Percentiles rank a stretch among this genome's conserved stretches.
These are phyloP conservation scores for Pleurotus salmoneostramineus DNA, from an alignment of 768 basidiomycete species.

Conservation along the genomic window DNA sequence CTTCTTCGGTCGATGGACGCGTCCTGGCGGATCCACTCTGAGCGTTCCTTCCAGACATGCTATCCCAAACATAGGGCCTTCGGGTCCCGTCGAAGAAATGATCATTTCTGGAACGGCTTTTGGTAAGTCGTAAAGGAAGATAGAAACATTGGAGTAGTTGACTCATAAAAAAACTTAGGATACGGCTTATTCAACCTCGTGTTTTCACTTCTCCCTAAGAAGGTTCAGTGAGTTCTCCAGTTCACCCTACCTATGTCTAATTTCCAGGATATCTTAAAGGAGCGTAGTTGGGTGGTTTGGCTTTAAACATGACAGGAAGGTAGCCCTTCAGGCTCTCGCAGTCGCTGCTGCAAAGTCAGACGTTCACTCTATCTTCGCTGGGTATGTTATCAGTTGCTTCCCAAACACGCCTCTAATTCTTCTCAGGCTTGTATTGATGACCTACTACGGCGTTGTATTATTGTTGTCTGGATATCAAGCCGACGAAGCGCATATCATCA, in stretches of 20 bases:
- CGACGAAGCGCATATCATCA: constrained; percentile 59
- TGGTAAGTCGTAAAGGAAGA: constrained; percentile 33
- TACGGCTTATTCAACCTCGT: constrained; percentile 78
- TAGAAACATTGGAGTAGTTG: background rate
- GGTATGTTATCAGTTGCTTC: constrained; percentile 30
- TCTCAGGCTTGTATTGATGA: constrained; percentile 66
- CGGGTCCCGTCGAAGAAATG: constrained; percentile 67
- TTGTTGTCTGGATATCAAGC: constrained; percentile 74
- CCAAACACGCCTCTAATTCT: constrained; percentile 17
- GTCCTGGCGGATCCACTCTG: constrained; percentile 17
- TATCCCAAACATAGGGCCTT: constrained; percentile 19
- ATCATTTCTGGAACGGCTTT: constrained; percentile 77
- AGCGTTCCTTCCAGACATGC: constrained; percentile 13
- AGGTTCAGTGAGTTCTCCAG: constrained; percentile 47
- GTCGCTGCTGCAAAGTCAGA: constrained; percentile 65
- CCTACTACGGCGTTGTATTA: constrained; percentile 70
- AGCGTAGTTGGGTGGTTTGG: constrained; percentile 73
- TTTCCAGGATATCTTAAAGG: constrained; percentile 27
- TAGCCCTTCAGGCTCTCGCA: constrained; percentile 65
- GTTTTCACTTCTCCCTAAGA: constrained; percentile 71
- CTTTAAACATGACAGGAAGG: constrained; percentile 65
- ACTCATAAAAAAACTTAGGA: constrained; percentile 20
- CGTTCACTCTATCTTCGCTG: constrained; percentile 73
- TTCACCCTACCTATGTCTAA: background rate
- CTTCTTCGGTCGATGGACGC: constrained; percentile 36